Evolutionary conservation across 306 rosid species (phyloP).

Genomic region (Glycine tomentella): DNA sequence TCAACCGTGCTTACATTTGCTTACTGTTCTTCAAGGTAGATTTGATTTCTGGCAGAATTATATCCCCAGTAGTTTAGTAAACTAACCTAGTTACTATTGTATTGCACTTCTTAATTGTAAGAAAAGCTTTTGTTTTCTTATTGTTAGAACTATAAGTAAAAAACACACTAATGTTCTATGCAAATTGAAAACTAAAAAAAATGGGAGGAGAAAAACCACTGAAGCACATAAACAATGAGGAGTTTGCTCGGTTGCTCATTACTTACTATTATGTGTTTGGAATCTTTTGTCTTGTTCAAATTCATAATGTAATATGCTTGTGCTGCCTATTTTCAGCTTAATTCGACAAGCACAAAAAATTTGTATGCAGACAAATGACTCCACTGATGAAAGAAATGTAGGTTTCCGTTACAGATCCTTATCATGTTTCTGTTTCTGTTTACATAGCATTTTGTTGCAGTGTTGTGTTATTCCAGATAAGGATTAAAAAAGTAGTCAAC

Average conservation of each 20-base stretch:
- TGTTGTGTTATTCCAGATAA: conserved; percentile 29
- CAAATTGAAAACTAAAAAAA: background rate
- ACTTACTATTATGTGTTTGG: conserved; percentile 28
- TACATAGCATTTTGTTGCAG: background rate
- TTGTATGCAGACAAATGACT: conserved; percentile 62
- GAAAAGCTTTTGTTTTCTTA: conserved; percentile 8
- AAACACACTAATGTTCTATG: background rate
- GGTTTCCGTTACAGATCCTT: conserved; percentile 46
- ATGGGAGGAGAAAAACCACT: background rate
- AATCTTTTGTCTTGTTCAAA: conserved; percentile 44
- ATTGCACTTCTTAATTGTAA: conserved; percentile 29
- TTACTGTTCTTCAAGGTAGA: conserved; percentile 89
- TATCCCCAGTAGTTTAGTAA: conserved; percentile 2
- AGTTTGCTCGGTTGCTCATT: conserved; percentile 16
- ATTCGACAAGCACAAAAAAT: conserved; percentile 81
- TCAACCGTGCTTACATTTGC: conserved; percentile 91
- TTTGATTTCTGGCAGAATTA: conserved; percentile 35
- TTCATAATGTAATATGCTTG: conserved; percentile 31
- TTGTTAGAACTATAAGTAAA: conserved; percentile 30
- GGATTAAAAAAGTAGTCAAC: conserved; percentile 21
- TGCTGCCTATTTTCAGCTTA: conserved; percentile 68
- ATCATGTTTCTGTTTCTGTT: conserved; percentile 31
- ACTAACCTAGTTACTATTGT: conserved; percentile 1
- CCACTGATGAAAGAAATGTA: conserved; percentile 80
- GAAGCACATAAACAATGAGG: background rate